Percentiles rank a stretch among this genome's conserved stretches.
Evolutionary conservation across 176 grass and related monocot genomes (phyloP).

Genomic region (Avena eriantha): DNA sequence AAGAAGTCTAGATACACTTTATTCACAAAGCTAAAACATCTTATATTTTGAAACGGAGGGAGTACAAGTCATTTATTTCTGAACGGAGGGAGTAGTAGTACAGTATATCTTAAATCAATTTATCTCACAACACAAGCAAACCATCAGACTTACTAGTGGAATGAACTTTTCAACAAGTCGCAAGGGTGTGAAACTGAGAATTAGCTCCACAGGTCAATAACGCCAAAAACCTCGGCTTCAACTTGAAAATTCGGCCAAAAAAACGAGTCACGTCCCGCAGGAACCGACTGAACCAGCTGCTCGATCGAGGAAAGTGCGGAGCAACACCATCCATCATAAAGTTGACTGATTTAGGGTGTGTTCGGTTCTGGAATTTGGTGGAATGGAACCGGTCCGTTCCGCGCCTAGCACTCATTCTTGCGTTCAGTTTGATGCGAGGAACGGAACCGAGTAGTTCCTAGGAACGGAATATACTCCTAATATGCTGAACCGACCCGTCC

Average conservation of each 20-base stretch:
- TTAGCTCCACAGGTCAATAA: not conserved
- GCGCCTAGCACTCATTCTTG: no score
- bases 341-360: slow-evolving; percentile 4
- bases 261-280: not conserved
- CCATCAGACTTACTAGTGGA: not conserved
- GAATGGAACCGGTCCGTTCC: no score
- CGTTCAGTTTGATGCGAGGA: no score
- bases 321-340: not conserved
- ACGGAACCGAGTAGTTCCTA: no score
- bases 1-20: no score
- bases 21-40: no score
- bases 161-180: not conserved
- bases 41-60: no score
- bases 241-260: not conserved
- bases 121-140: not conserved
- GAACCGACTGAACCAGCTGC: slow-evolving; percentile 13
- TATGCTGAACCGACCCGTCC: no score
- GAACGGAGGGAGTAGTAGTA: no score
- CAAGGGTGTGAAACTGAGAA: not conserved
- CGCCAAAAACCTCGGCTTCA: not conserved
- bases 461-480: no score
- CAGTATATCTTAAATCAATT: not conserved
- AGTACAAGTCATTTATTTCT: no score
- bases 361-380: no score
- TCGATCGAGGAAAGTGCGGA: not conserved